Percentiles rank a stretch among this genome's conserved stretches.
phyloP scores from a whole-genome alignment of 352 stramenopile species.

The Phytophthora hybrid region DNA sequence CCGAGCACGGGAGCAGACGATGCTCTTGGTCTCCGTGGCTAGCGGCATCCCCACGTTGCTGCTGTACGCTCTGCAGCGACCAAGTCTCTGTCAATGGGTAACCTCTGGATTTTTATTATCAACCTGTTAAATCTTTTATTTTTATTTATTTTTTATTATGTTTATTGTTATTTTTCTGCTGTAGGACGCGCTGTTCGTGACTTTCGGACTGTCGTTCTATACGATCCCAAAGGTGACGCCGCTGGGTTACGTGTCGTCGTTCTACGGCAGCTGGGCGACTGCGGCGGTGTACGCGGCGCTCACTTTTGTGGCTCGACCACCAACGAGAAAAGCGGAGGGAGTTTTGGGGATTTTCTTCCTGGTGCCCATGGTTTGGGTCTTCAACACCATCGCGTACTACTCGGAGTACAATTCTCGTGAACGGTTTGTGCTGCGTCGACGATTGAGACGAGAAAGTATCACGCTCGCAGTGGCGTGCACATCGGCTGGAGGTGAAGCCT shows the following conservation, averaged over 20 bases:
- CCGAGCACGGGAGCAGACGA: constrained; percentile 65
- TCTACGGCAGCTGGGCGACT: constrained; percentile 76
- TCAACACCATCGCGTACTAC: constrained; percentile 89
- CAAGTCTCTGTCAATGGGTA: constrained; percentile 87
- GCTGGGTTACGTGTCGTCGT: constrained; percentile 78
- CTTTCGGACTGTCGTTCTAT: constrained; percentile 88
- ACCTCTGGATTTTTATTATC: background rate
- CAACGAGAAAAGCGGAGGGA: constrained; percentile 51
- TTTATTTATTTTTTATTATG: constrained; percentile 1
- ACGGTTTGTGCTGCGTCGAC: constrained; percentile 73
- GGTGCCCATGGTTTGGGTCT: constrained; percentile 80
- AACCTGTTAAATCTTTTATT: background rate
- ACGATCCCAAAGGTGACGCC: constrained; percentile 88
- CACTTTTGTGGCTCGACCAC: constrained; percentile 63
- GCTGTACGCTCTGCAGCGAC: constrained; percentile 71
- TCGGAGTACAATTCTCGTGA: constrained; percentile 87
- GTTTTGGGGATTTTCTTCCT: constrained; percentile 76
- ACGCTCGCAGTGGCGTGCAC: constrained; percentile 76
- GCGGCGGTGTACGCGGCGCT: constrained; percentile 63
- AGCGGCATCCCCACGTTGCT: constrained; percentile 78
- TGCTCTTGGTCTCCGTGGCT: constrained; percentile 76
- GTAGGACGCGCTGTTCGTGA: constrained; percentile 84
- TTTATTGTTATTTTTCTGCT: background rate
- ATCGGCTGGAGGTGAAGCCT: constrained; percentile 37
- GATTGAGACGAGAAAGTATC: constrained; percentile 82